phyloP scores from a whole-genome alignment of 805 yeast genomes.

The Kurtzmaniella fragi region DNA sequence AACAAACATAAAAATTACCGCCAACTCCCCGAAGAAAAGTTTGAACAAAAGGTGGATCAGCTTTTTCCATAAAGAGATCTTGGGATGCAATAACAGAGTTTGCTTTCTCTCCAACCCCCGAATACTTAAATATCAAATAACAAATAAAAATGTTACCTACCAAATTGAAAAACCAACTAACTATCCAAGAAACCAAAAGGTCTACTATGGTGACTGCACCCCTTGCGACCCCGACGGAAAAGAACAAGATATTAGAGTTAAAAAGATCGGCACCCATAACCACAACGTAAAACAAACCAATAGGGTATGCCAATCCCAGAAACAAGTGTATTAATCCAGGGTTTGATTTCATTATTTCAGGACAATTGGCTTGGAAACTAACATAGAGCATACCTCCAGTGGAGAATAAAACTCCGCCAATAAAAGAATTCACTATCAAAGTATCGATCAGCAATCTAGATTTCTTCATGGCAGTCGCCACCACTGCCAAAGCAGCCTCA shows the following conservation, averaged over 20 bases:
- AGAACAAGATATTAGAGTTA: slow-evolving; percentile 70
- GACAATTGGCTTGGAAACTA: slow-evolving; percentile 48
- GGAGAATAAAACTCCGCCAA: slow-evolving; percentile 67
- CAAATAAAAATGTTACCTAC: slow-evolving; percentile 62
- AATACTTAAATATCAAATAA: slow-evolving; percentile 55
- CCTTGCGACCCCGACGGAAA: slow-evolving; percentile 62
- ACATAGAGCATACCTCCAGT: slow-evolving; percentile 71
- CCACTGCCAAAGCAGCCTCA: slow-evolving; percentile 79
- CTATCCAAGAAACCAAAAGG: slow-evolving; percentile 57
- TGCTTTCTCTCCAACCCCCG: slow-evolving; percentile 43
- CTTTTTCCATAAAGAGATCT: slow-evolving; percentile 41
- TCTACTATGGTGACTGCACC: slow-evolving; percentile 68
- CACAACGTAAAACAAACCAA: slow-evolving; percentile 73
- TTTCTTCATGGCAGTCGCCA: slow-evolving; percentile 82
- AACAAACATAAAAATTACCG: slow-evolving; percentile 71
- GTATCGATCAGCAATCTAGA: slow-evolving; percentile 60
- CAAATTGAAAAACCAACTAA: slow-evolving; percentile 64
- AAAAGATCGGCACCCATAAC: slow-evolving; percentile 71
- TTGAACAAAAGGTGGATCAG: slow-evolving; percentile 47
- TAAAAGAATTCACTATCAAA: slow-evolving; percentile 55
- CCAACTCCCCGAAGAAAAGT: slow-evolving; percentile 67
- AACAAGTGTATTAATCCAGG: slow-evolving; percentile 51
- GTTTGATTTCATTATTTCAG: slow-evolving; percentile 32
- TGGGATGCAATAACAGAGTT: slow-evolving; percentile 44
- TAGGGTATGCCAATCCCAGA: slow-evolving; percentile 62